phyloP scores from a whole-genome alignment of 108 stramenopile genomes.

The Fistulifera solaris region DNA sequence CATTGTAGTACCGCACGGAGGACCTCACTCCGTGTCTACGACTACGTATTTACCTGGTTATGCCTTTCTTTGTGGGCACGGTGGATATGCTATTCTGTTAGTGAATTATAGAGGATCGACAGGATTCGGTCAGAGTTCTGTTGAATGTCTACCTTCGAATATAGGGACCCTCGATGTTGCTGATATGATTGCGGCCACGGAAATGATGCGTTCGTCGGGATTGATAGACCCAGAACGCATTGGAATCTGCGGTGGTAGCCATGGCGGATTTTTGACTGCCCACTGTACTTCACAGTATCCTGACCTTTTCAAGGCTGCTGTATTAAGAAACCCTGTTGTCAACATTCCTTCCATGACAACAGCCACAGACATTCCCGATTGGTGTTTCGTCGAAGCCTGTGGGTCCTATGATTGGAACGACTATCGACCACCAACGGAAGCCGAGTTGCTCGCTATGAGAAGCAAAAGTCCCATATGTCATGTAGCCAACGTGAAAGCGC shows the following conservation, averaged over 20 bases:
- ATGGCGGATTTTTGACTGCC: slow-evolving; percentile 88
- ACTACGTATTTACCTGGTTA: slow-evolving; percentile 52
- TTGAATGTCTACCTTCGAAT: slow-evolving; percentile 54
- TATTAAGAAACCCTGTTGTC: slow-evolving; percentile 88
- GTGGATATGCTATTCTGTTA: slow-evolving; percentile 66
- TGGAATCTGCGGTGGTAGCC: slow-evolving; percentile 82
- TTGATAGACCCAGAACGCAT: slow-evolving; percentile 38
- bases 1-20: slow-evolving; percentile 75
- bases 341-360: slow-evolving; percentile 86
- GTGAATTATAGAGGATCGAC: slow-evolving; percentile 83
- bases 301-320: slow-evolving; percentile 78
- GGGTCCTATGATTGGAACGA: slow-evolving; percentile 41
- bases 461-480: slow-evolving; percentile 59
- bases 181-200: slow-evolving; percentile 59
- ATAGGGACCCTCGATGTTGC: slow-evolving; percentile 64
- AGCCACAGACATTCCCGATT: slow-evolving; percentile 90
- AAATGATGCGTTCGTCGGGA: slow-evolving; percentile 25
- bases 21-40: slow-evolving; percentile 54
- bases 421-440: slow-evolving; percentile 42
- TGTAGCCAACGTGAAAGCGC: slow-evolving; percentile 63
- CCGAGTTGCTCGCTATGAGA: slow-evolving; percentile 50
- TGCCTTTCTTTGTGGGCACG: slow-evolving; percentile 48
- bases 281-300: slow-evolving; percentile 80
- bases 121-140: slow-evolving; percentile 65
- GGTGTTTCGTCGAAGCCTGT: slow-evolving; percentile 76